Base-by-base conservation (phyloP, 2,329 filamentous ascomycete genomes). In the Colletotrichum gigasporum region DNA sequence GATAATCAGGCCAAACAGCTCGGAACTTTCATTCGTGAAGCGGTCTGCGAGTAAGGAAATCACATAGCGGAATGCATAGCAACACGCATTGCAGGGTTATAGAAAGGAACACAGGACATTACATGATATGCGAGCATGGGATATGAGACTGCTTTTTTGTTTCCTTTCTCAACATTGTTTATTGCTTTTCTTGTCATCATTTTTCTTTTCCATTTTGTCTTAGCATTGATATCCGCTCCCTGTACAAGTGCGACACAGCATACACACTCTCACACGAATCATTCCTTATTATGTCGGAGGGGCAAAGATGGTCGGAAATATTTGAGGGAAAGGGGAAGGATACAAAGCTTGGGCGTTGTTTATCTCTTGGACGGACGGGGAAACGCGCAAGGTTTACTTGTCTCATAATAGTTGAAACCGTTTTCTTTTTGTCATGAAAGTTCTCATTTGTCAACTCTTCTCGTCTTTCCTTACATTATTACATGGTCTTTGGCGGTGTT, bases 1-100 rank as follows among this genome's bases (percentile, higher is more conserved):
- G 12, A 1, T 18, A 20, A 9, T 3, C 54, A 78, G 76, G 78
- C 77, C 37, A 78, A 77, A 62, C 72, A 74, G 32, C 72, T 80
- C 11, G 74, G 74, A 44, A 66, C 67, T 3, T 74, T 76, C 64
- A 71, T 79, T 58, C 72, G 73, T 30, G 74, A 78, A 61, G 76
- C 74, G n/a, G 68, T 79, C n/a, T 68, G 63, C 45, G 54, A 66
- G 50, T 67, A 67, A 65, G 39, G 45, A 47, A 41, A 32, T n/a
- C 4, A 41, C 47, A 58, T 58, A 52, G 59, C 58, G 51, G 22
- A 39, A 47, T 52, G 52, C 41, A 65, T 26, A 41, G 26, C 34
- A 54, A 53, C 45, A 63, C 32, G 32, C 58, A 63, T 55, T 55
- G 62, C 56, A 61, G 62, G n/a, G 62, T 52, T 39, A 65, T 65